A percentile compares a stretch with the other conserved stretches of the same genome.
Evolutionary conservation across 139 green algal species (phyloP).

Genomic region (Choricystis sp.): DNA sequence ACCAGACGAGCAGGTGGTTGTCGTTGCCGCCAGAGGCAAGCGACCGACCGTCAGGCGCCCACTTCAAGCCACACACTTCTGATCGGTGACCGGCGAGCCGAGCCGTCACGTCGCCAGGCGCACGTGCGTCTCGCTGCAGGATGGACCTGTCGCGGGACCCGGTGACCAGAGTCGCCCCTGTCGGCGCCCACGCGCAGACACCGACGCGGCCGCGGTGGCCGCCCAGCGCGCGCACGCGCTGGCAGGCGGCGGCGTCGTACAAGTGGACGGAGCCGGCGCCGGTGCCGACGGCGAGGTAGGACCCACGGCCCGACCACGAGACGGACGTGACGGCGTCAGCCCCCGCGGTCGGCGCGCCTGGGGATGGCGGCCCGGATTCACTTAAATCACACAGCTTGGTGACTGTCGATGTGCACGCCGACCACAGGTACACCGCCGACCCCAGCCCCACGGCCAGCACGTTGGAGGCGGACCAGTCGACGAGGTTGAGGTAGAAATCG

Average conservation of each 20-base stretch:
- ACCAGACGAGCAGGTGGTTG: constrained; percentile 68
- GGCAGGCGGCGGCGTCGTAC: constrained; percentile 56
- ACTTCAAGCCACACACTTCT: constrained; percentile 78
- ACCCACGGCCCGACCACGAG: constrained; percentile 69
- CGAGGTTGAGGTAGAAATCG: constrained; percentile 98
- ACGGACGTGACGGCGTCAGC: constrained; percentile 71
- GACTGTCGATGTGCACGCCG: constrained; percentile 72
- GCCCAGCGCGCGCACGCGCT: constrained; percentile 55
- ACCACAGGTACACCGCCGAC: constrained; percentile 92
- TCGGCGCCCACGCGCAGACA: constrained; percentile 80
- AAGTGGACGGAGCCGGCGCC: constrained; percentile 67
- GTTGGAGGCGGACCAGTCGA: constrained; percentile 90
- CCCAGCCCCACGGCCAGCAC: constrained; percentile 82
- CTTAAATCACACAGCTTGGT: constrained; percentile 18
- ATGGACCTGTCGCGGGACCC: constrained; percentile 81
- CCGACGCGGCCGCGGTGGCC: constrained; percentile 64
- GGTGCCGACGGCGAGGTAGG: constrained; percentile 75
- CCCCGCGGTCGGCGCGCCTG: background rate
- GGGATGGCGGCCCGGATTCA: background rate
- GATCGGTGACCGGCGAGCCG: constrained; percentile 66
- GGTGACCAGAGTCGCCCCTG: constrained; percentile 55
- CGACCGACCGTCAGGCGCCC: constrained; percentile 55
- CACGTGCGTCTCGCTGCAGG: constrained; percentile 75
- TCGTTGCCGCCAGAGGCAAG: constrained; percentile 74
- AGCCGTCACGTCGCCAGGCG: constrained; percentile 34